Evolutionary conservation across 2,329 filamentous ascomycete species (phyloP).

Genomic region (Clonostachys sp.): DNA sequence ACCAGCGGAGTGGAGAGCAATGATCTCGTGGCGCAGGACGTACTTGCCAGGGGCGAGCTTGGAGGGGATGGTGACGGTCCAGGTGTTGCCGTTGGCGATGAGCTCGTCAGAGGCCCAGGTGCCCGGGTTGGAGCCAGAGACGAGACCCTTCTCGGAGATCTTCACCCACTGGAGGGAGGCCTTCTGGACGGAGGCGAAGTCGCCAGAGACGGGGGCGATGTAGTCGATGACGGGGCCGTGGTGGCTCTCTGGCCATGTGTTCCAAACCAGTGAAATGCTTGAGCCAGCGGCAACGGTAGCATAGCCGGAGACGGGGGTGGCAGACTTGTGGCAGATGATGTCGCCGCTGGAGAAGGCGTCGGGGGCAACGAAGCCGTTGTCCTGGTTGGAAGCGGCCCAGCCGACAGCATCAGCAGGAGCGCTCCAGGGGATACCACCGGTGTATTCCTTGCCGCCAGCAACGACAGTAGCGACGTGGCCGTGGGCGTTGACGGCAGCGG

Average conservation of each 20-base stretch:
- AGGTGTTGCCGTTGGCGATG: constrained; percentile 38
- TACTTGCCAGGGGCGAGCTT: constrained; percentile 45
- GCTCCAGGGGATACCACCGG: constrained; percentile 17
- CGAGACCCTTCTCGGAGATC: constrained; percentile 49
- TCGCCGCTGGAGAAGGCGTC: constrained; percentile 27
- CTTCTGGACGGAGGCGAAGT: constrained; percentile 49
- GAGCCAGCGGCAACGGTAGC: constrained; percentile 52
- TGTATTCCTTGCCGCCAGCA: constrained; percentile 19
- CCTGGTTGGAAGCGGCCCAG: constrained; percentile 25
- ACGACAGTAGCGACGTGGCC: constrained; percentile 17
- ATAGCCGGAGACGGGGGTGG: constrained; percentile 29
- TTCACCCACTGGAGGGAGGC: constrained; percentile 52
- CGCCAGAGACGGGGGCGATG: constrained; percentile 45
- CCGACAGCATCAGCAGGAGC: constrained; percentile 23
- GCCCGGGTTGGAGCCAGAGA: constrained; percentile 35
- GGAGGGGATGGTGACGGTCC: constrained; percentile 39
- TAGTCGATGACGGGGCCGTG: constrained; percentile 59
- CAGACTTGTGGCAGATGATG: constrained; percentile 42
- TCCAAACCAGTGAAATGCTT: constrained; percentile 54
- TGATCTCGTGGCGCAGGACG: constrained; percentile 51
- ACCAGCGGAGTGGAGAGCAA: constrained; percentile 45
- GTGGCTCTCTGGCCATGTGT: constrained; percentile 60
- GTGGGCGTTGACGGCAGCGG: constrained; percentile 17
- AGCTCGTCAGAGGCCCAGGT: constrained; percentile 52
- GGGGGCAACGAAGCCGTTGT: constrained; percentile 41